phyloP scores from a whole-genome alignment of 2,329 filamentous ascomycete genomes.

The Ciborinia camelliae region DNA sequence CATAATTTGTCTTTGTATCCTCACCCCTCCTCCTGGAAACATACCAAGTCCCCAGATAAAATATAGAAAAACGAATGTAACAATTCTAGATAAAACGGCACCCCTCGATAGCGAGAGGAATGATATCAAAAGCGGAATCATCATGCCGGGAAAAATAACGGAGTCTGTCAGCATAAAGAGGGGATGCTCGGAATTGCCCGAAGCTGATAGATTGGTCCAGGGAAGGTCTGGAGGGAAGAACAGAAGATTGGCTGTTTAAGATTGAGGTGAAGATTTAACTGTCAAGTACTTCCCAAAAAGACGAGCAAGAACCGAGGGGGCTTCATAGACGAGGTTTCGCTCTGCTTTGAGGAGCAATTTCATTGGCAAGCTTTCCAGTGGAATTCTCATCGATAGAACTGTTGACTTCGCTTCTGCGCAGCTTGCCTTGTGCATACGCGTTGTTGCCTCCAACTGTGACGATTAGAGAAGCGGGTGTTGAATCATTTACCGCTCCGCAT shows the following conservation, averaged over 20 bases:
- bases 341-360: slow-evolving; percentile 7
- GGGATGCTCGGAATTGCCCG: slow-evolving; percentile 19
- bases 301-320: slow-evolving; percentile 20
- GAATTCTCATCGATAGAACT: neutral
- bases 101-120: slow-evolving; percentile 24
- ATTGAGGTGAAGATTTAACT: slow-evolving; percentile 17
- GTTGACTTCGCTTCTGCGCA: neutral
- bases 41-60: slow-evolving; percentile 24
- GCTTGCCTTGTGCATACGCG: slow-evolving; percentile 21
- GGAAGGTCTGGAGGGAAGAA: neutral
- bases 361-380: slow-evolving; percentile 20
- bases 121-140: slow-evolving; percentile 20
- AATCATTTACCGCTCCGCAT: slow-evolving; percentile 56
- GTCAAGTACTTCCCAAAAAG: slow-evolving; percentile 22
- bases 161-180: slow-evolving; percentile 18
- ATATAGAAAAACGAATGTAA: slow-evolving; percentile 22
- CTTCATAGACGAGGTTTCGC: slow-evolving; percentile 1
- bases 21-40: slow-evolving; percentile 10
- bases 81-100: slow-evolving; percentile 22
- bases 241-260: neutral
- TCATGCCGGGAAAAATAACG: slow-evolving; percentile 16
- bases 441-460: slow-evolving; percentile 28
- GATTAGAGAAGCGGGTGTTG: slow-evolving; percentile 17
- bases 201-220: neutral
- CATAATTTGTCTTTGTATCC: neutral